Conservation (phyloP, 2,329 filamentous ascomycete species). For the Metarhizium brunneum region DNA sequence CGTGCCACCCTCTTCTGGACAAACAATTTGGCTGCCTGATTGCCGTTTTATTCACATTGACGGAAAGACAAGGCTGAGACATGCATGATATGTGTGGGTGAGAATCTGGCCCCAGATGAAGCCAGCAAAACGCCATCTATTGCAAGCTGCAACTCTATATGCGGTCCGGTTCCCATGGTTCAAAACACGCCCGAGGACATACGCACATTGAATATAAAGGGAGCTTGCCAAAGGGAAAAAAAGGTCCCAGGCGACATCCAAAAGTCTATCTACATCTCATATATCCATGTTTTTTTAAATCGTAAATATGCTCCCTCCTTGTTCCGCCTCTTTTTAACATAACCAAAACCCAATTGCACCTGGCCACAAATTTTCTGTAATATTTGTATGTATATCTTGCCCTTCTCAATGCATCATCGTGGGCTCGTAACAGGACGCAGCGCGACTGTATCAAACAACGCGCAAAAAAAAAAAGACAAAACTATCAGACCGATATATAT, state of each 20-base stretch:
- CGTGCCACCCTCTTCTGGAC: too few species aligned
- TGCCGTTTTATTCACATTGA: neutral
- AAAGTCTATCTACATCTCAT: conserved; percentile 2
- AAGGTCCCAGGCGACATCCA: neutral
- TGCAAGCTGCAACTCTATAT: neutral
- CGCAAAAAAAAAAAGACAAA: neutral
- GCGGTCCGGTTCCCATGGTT: neutral
- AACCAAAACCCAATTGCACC: neutral
- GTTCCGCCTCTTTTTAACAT: neutral
- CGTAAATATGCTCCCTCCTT: neutral
- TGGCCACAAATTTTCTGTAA: neutral
- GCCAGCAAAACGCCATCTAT: neutral
- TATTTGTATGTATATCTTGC: neutral
- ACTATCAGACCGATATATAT: neutral
- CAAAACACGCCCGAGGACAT: neutral
- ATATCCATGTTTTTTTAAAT: neutral
- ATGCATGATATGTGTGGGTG: neutral
- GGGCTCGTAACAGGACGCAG: neutral
- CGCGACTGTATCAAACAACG: neutral
- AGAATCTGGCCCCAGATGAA: neutral
- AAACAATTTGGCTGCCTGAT: neutral
- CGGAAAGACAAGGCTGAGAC: neutral
- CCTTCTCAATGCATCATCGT: neutral
- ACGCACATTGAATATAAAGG: neutral
- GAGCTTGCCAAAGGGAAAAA: neutral